Conservation (phyloP, 305 asterid species). For the Fraxinus angustifolia region DNA sequence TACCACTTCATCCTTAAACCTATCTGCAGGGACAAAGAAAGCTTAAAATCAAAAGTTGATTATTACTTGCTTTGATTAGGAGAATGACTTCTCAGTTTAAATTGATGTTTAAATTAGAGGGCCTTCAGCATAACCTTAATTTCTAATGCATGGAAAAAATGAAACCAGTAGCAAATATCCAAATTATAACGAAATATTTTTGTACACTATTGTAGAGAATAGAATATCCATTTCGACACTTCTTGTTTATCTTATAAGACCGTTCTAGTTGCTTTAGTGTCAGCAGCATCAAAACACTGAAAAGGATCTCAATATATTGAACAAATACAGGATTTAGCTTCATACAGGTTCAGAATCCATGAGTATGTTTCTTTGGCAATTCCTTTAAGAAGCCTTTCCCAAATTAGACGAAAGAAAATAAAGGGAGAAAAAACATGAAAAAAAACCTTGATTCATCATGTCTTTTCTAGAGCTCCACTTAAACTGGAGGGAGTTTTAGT, state of each 20-base stretch:
- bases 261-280: background rate
- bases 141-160: background rate
- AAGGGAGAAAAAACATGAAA: background rate
- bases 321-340: background rate
- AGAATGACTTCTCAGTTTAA: background rate
- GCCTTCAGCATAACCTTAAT: background rate
- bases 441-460: background rate
- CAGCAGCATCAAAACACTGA: background rate
- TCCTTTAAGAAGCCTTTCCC: no score
- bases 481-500: background rate
- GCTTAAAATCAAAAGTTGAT: background rate
- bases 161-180: constrained; percentile 2
- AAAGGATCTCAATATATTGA: background rate
- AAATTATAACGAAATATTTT: background rate
- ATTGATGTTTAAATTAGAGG: background rate
- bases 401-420: background rate
- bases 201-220: background rate
- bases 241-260: background rate
- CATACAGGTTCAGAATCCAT: background rate
- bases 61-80: background rate
- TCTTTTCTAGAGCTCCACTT: background rate
- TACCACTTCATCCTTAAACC: background rate
- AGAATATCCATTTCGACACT: background rate
- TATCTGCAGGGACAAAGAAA: constrained; percentile 7
- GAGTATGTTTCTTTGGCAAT: background rate